Percentiles rank a stretch among this genome's conserved stretches.
Evolutionary conservation across 140 eudicot species (phyloP).

Genomic region (Oenanthe javanica): DNA sequence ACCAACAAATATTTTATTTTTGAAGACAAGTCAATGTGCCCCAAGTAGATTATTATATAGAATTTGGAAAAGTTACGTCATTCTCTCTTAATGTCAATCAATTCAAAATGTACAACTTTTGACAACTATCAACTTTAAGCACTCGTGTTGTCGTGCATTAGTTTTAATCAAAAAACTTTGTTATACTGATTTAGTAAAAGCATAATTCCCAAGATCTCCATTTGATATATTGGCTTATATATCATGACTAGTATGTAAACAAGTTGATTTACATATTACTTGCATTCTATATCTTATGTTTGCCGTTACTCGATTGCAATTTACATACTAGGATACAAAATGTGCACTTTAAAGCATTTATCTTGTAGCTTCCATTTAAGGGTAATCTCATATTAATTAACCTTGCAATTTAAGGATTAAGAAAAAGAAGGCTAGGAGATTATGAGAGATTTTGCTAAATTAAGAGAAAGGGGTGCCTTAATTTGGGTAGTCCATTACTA

Average conservation of each 20-base stretch:
- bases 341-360: conserved; percentile 2
- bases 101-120: background rate
- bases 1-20: too few relatives aligned
- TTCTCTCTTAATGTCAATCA: too few relatives aligned
- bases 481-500: conserved; percentile 26
- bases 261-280: too few relatives aligned
- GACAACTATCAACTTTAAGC: background rate
- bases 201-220: background rate
- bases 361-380: background rate
- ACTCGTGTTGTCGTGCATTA: background rate
- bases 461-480: conserved; percentile 29
- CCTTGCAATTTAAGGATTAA: background rate
- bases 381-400: conserved; percentile 3
- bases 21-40: too few relatives aligned
- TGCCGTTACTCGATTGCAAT: background rate
- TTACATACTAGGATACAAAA: background rate
- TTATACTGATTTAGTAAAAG: background rate
- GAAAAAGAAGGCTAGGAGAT: conserved; percentile 14
- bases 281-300: background rate
- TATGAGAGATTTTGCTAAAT: conserved; percentile 18
- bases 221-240: background rate
- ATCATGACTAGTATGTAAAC: background rate
- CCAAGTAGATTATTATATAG: too few relatives aligned
- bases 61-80: too few relatives aligned
- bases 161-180: background rate